Percentiles rank a stretch among this genome's conserved stretches.
Evolutionary conservation across 2,329 filamentous ascomycete species (phyloP).

Genomic region (Penicillium griseofulvum): DNA sequence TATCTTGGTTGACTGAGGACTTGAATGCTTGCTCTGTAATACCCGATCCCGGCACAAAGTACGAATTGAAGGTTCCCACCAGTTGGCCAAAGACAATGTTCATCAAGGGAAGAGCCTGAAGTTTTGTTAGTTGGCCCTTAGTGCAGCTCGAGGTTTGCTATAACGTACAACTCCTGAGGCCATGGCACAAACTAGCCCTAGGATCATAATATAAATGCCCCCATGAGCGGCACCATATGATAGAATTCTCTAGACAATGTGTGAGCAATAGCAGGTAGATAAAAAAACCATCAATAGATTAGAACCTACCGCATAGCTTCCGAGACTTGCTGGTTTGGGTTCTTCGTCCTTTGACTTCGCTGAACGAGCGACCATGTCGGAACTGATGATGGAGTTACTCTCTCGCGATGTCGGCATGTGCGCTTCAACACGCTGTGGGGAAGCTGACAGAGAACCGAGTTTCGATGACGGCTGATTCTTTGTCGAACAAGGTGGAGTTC

Average conservation of each 20-base stretch:
- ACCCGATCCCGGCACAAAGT: conserved; percentile 46
- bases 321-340: neutral
- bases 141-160: neutral
- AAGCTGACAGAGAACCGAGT: neutral
- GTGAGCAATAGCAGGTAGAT: neutral
- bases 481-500: no score
- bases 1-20: conserved; percentile 45
- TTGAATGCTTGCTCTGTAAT: conserved; percentile 51
- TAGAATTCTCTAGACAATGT: conserved; percentile 20
- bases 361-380: neutral
- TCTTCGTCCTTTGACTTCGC: neutral
- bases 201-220: conserved; percentile 16
- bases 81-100: conserved; percentile 58
- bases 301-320: neutral
- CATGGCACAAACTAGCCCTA: conserved; percentile 17
- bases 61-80: conserved; percentile 57
- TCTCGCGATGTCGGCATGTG: neutral
- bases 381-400: neutral
- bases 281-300: neutral
- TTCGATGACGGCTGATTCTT: neutral
- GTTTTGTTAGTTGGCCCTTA: no score
- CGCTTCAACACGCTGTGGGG: neutral
- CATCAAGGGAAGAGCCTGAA: conserved; percentile 50
- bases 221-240: conserved; percentile 18
- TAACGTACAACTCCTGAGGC: conserved; percentile 15